Evolutionary conservation across 1,139 yeast genomes (phyloP), one percentile per base, ranked within the genome.

Genomic region (Pichia sp.): DNA sequence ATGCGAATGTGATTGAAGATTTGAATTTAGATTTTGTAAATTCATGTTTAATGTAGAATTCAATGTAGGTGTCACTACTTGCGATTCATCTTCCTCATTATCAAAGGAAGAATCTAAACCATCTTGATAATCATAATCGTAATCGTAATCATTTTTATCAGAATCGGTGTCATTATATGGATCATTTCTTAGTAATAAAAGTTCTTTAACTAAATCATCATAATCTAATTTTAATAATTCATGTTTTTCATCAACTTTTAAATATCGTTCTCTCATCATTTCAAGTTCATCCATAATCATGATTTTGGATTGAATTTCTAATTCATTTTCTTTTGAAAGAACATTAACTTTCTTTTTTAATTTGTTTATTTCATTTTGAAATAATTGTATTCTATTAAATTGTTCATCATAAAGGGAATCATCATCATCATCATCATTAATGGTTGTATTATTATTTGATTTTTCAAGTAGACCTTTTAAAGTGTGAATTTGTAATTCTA

Each of bases 221-320:
- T 54, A 57, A 33, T 57, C 58, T 34, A 43, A 38, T 43, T 56
- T 52, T 19, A 60, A 34, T 14, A 46, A 42, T 23, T 55, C 53
- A 38, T 55, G 54, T 28, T 50, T 54, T n/a, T 40, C 42, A 32
- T 54, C 56, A 6, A 62, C 54, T 32, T 63, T 60, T 29, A 62
- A 63, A 45, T 65, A 67, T 49, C 70, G 69, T 42, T 64, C 65
- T 32, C 72, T 64, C 48, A 74, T 61, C 51, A 61, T 62, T 52
- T 76, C 81, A 33, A 76, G 64, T 58, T 76, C 79, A 50, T 74
- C 79, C 45, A 76, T 72, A 40, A 76, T 67, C 32, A 72, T 64
- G 47, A 69, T 61, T 50, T 74, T 74, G 22, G 78, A 72, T 50
- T 69, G 73, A 8, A 54, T 49, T 41, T 61, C 65, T 9, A 72